Evolutionary conservation across 352 stramenopile genomes (phyloP).

Genomic region (Globisporangium solare): DNA sequence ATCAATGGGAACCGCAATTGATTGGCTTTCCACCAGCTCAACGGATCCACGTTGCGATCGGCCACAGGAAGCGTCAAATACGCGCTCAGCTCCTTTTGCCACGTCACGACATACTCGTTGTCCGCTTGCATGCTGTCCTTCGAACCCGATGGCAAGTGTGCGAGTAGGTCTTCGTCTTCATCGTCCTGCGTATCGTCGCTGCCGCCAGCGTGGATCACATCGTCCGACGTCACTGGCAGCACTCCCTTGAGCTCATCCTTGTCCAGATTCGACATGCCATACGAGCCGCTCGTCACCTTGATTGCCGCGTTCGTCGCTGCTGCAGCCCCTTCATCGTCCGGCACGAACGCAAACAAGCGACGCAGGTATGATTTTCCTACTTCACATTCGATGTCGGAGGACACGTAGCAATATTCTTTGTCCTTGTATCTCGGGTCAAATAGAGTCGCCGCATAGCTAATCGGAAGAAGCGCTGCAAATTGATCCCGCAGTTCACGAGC

Average conservation of each 20-base stretch:
- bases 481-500: constrained; percentile 47
- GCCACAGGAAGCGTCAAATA: constrained; percentile 71
- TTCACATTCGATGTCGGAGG: constrained; percentile 43
- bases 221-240: neutral
- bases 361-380: constrained; percentile 53
- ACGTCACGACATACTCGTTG: constrained; percentile 54
- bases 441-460: constrained; percentile 68
- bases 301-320: constrained; percentile 15
- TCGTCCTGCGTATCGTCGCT: constrained; percentile 38
- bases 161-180: constrained; percentile 68
- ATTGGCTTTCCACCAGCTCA: constrained; percentile 76
- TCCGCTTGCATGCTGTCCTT: constrained; percentile 39
- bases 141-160: constrained; percentile 53
- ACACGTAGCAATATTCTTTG: constrained; percentile 73
- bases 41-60: constrained; percentile 67
- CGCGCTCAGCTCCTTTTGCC: constrained; percentile 70
- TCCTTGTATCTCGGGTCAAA: constrained; percentile 82
- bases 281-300: constrained; percentile 20
- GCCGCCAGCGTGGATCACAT: constrained; percentile 11
- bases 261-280: constrained; percentile 18
- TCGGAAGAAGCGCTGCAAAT: constrained; percentile 42
- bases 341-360: constrained; percentile 40
- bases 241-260: constrained; percentile 16
- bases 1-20: constrained; percentile 76
- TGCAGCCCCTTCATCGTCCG: constrained; percentile 21